Evolutionary conservation across 169 alveolate genomes (phyloP).

Genomic region (Theileria equi): DNA sequence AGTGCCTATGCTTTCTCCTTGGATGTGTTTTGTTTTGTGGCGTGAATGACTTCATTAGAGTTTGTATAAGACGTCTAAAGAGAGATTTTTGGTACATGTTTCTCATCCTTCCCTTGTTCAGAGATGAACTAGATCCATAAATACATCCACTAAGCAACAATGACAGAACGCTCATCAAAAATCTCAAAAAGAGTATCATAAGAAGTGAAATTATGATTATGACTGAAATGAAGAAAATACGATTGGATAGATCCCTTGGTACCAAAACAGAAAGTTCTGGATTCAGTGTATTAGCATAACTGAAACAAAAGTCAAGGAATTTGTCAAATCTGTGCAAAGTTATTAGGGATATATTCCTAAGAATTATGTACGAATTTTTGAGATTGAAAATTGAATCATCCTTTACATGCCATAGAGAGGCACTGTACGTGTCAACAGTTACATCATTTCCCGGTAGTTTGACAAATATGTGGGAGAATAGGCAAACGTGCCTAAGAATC

Average conservation of each 20-base stretch:
- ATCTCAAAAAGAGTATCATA: neutral
- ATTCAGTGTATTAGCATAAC: constrained; percentile 1
- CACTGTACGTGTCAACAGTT: neutral
- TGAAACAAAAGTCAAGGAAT: constrained; percentile 3
- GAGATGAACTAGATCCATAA: no score
- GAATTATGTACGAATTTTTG: neutral
- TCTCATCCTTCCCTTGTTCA: neutral
- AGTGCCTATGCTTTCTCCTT: neutral
- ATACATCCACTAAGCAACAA: neutral
- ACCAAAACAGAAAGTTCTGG: constrained; percentile 9
- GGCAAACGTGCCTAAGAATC: neutral
- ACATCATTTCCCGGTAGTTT: neutral
- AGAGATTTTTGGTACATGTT: constrained; percentile 7
- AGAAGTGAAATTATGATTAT: neutral
- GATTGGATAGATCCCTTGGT: constrained; percentile 1
- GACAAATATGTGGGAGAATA: neutral
- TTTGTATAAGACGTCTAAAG: neutral
- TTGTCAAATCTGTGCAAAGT: neutral
- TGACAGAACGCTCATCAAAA: neutral
- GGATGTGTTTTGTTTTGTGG: neutral
- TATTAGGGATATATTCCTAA: neutral
- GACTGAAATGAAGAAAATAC: constrained; percentile 11
- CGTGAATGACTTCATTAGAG: neutral
- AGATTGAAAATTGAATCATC: neutral
- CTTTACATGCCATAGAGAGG: neutral